Conservation (phyloP, 768 basidiomycete genomes). For the Tylopilus vinaceipallidus region DNA sequence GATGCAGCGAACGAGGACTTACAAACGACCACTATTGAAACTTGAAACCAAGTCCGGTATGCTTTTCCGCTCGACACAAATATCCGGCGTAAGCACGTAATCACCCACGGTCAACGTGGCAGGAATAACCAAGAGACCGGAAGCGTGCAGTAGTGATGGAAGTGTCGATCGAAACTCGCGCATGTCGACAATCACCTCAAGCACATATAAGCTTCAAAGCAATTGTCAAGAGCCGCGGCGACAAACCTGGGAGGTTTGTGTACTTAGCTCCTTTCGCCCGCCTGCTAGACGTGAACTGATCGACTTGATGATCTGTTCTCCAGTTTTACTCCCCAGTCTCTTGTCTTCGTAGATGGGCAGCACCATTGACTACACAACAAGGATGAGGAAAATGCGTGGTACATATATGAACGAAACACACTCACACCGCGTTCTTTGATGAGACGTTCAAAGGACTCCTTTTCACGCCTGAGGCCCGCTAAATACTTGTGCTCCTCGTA, state of each 20-base stretch:
- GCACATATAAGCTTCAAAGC: not conserved
- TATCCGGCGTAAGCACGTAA: constrained; percentile 92
- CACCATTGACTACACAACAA: constrained; percentile 70
- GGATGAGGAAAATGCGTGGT: not conserved
- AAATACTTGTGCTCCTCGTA: constrained; percentile 97
- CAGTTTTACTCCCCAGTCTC: constrained; percentile 34
- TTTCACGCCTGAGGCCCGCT: constrained; percentile 83
- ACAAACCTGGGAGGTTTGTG: constrained; percentile 61
- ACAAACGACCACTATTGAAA: constrained; percentile 94
- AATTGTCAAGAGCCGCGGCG: not conserved
- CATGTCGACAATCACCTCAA: constrained; percentile 92
- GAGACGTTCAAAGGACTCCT: constrained; percentile 88
- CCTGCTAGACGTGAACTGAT: constrained; percentile 87
- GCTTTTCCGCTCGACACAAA: constrained; percentile 95
- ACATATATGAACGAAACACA: constrained; percentile 12
- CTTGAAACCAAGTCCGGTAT: constrained; percentile 88
- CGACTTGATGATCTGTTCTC: constrained; percentile 69
- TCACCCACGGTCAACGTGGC: constrained; percentile 94
- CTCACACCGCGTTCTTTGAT: constrained; percentile 90
- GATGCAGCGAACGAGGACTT: constrained; percentile 34
- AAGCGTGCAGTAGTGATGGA: constrained; percentile 85
- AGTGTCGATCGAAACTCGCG: constrained; percentile 93
- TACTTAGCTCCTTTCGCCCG: constrained; percentile 65
- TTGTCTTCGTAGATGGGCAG: constrained; percentile 75
- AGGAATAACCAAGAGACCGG: constrained; percentile 77